Evolutionary conservation across 441 rosid genomes (phyloP).

Genomic region (Eruca vesicaria): DNA sequence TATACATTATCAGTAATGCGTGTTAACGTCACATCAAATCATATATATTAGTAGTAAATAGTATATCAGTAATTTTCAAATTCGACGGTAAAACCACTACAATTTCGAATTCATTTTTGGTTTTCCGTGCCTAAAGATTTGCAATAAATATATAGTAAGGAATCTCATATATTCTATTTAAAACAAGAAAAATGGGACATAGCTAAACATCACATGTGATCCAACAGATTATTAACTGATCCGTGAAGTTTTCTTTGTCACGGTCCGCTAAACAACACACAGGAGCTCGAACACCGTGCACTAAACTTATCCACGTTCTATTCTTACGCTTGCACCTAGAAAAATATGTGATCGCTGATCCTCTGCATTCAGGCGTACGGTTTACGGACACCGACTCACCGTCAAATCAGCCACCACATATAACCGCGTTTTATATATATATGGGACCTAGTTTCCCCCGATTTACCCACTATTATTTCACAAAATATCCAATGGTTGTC

Average conservation of each 20-base stretch:
- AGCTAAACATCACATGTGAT: conserved; percentile 29
- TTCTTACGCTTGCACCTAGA: neutral
- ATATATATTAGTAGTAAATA: neutral
- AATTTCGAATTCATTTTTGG: neutral
- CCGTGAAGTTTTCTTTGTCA: conserved; percentile 36
- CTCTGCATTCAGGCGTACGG: conserved; percentile 5
- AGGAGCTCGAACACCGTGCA: conserved; percentile 29
- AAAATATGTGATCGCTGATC: neutral
- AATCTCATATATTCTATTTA: neutral
- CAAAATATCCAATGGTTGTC: neutral
- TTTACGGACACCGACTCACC: neutral
- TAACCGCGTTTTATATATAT: no score
- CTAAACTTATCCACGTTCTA: conserved; percentile 21
- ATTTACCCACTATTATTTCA: no score
- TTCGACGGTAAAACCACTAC: neutral
- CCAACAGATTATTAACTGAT: conserved; percentile 7
- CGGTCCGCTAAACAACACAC: conserved; percentile 29
- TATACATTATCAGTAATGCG: no score
- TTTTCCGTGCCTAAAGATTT: neutral
- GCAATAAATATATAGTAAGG: neutral
- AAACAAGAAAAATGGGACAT: neutral
- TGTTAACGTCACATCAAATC: neutral
- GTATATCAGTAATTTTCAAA: neutral
- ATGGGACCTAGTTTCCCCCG: no score
- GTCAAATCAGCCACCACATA: no score